Evolutionary conservation across 352 stramenopile genomes (phyloP), one percentile per base, ranked within the genome.

Genomic region (Phytophthora pisi): DNA sequence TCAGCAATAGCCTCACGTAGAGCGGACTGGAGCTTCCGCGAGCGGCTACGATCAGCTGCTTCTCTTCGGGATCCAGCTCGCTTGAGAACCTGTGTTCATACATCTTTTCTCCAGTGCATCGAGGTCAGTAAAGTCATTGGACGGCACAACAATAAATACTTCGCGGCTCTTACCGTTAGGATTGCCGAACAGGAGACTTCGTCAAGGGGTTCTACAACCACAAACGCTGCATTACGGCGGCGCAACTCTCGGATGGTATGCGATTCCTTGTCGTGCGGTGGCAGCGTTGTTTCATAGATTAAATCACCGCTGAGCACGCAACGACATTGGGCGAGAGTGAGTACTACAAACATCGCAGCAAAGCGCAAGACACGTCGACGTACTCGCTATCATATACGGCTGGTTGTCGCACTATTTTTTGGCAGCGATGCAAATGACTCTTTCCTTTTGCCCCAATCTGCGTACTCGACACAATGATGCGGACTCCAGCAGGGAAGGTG

Each of bases 201-300:
- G 46, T 93, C 82, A 23, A 95, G 75, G 0, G 87, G 78, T 54
- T 95, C 87, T 5, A 80, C 78, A 5, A 85, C 72, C n/a, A 95
- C 52, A 57, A 92, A 93, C 15, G 55, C 76, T 3, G 85, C 74
- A 13, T 80, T 85, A 4, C 85, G 80, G 3, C 87, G 74, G 24
- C 81, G 76, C n/a, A 95, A 64, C 30, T 95, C 87, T 15, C 82
- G 80, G 20, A 93, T 88, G 0, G 82, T 90, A 53, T 89, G 84
- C 2, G 85, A 91, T 57, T 93, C 83, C 50, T 82, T 70, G 7
- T 77, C 65, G 15, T 67, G 61, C 2, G 70, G 51, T 4, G 77
- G 66, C 10, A 92, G 46, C 24, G 68, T 75, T 16, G 79, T 75
- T 62, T 92, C 82, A 45, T 89, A 92, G 23, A 95, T 74, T 13